These are phyloP conservation scores for Carallia brachiata DNA, from an alignment of 345 rosid species.

Conservation along the genomic window DNA sequence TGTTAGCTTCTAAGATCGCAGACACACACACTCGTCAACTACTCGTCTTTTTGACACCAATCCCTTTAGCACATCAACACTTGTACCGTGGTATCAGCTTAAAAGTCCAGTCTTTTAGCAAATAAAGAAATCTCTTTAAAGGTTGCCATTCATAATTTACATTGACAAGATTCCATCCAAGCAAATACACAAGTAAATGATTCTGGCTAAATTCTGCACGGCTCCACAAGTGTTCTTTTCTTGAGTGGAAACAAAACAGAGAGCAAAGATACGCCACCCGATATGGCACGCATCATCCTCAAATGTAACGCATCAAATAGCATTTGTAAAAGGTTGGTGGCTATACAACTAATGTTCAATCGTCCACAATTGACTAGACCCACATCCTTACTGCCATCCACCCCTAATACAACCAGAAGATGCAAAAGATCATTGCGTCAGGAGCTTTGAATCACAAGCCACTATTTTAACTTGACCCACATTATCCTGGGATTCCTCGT, in stretches of 20 bases:
- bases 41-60: too few species aligned
- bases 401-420: conserved; percentile 5
- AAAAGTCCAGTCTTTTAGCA: background rate
- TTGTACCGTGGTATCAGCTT: conserved; percentile 2
- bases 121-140: conserved; percentile 2
- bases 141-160: too few species aligned
- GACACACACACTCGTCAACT: too few species aligned
- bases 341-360: conserved; percentile 24
- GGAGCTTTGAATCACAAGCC: conserved; percentile 97
- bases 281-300: conserved; percentile 6
- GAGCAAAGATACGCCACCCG: conserved; percentile 10
- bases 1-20: too few species aligned
- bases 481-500: conserved; percentile 57
- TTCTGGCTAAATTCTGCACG: background rate
- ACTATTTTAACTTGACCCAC: conserved; percentile 89
- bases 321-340: conserved; percentile 16
- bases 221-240: background rate
- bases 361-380: conserved; percentile 10
- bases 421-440: conserved; percentile 49
- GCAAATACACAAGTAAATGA: too few species aligned
- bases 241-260: conserved; percentile 12
- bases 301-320: background rate
- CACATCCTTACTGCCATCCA: conserved; percentile 11
- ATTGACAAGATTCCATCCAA: background rate
- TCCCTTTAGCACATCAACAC: too few species aligned